These are phyloP conservation scores for Cubamyces lactineus DNA, from an alignment of 768 basidiomycete genomes.

Conservation along the genomic window DNA sequence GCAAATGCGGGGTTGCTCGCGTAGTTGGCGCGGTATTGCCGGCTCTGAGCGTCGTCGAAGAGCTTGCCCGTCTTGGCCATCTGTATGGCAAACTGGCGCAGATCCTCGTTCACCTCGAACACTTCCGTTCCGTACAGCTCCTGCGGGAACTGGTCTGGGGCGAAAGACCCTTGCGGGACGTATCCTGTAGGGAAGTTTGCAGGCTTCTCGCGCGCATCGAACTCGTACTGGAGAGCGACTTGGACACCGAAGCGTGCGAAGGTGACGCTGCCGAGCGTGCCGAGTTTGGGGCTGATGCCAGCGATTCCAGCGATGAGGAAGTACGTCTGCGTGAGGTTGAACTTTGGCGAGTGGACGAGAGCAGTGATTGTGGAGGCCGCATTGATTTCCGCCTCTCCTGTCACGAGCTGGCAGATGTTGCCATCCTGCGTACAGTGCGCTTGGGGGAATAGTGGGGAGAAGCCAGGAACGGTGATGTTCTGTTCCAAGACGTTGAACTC, in stretches of 20 bases:
- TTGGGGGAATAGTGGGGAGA: too few species aligned
- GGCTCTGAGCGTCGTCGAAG: slow-evolving; percentile 37
- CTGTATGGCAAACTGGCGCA: slow-evolving; percentile 37
- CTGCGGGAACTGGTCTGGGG: slow-evolving; percentile 32
- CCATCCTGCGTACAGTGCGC: too few species aligned
- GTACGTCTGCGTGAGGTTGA: too few species aligned
- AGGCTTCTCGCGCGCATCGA: too few species aligned
- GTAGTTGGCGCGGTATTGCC: slow-evolving; percentile 39
- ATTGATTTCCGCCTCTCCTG: too few species aligned
- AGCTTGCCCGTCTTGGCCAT: slow-evolving; percentile 39
- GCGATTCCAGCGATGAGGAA: too few species aligned
- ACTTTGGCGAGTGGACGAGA: too few species aligned
- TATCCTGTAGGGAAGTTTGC: slow-evolving; percentile 42
- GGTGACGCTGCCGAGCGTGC: slow-evolving; percentile 41
- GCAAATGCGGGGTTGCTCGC: slow-evolving; percentile 29
- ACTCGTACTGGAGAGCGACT: too few species aligned
- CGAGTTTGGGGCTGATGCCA: slow-evolving; percentile 43
- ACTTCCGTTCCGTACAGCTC: slow-evolving; percentile 46
- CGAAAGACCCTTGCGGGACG: slow-evolving; percentile 36
- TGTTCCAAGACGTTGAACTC: too few species aligned
- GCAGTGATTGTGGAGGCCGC: too few species aligned
- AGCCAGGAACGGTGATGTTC: slow-evolving; percentile 43
- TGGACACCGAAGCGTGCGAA: slow-evolving; percentile 45
- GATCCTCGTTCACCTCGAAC: slow-evolving; percentile 47
- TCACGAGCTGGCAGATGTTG: too few species aligned